phyloP scores from a whole-genome alignment of 371 early-diverging fungal species.

The Lichtheimia hyalospora region DNA sequence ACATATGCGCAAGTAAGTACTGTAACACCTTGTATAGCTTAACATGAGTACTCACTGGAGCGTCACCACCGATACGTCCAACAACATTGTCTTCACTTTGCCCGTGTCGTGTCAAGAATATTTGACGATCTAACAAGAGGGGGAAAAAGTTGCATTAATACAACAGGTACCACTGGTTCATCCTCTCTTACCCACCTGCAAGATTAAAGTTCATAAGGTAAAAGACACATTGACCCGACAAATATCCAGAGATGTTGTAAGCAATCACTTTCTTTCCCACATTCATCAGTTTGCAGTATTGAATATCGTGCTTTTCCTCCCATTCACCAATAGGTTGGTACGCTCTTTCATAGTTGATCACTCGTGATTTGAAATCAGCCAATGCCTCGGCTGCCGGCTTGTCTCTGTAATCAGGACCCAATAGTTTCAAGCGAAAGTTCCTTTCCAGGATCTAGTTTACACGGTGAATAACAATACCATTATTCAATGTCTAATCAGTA shows the following conservation, averaged over 20 bases:
- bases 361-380: conserved; percentile 73
- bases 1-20: not conserved
- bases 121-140: conserved; percentile 65
- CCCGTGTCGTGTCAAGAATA: conserved; percentile 84
- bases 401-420: conserved; percentile 80
- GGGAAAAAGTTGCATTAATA: conserved; percentile 5
- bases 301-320: conserved; percentile 72
- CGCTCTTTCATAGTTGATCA: conserved; percentile 77
- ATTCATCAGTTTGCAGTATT: conserved; percentile 81
- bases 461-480: not conserved
- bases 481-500: conserved; percentile 1
- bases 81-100: conserved; percentile 62
- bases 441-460: conserved; percentile 52
- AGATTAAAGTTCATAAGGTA: conserved; percentile 82
- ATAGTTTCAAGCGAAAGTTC: conserved; percentile 79
- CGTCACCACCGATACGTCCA: conserved; percentile 75
- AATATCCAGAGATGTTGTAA: conserved; percentile 77
- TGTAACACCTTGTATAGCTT: not conserved
- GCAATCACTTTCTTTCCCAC: conserved; percentile 85
- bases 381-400: conserved; percentile 68
- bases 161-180: not conserved
- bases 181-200: conserved; percentile 23
- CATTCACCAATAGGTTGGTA: conserved; percentile 77
- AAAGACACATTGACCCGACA: conserved; percentile 81
- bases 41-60: conserved; percentile 49